phyloP scores from a whole-genome alignment of 2,329 filamentous ascomycete species.

The Ophiosphaerella korrae region DNA sequence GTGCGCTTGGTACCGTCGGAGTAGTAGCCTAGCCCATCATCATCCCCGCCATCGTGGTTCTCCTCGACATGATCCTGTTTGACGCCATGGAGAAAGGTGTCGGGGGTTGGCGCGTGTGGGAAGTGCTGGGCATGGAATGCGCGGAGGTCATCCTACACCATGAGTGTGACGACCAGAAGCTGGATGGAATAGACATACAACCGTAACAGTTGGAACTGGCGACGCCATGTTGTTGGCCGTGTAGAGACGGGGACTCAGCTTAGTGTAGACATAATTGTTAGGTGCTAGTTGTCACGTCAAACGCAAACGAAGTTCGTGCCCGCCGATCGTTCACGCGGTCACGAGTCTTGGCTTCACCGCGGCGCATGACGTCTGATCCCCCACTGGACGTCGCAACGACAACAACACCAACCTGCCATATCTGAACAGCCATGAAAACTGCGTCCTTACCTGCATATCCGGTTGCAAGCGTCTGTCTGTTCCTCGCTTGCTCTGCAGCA shows the following conservation, averaged over 20 bases:
- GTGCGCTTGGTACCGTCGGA: constrained; percentile 85
- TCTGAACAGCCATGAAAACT: constrained; percentile 35
- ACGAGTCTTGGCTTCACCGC: constrained; percentile 41
- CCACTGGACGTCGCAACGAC: constrained; percentile 17
- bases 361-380: constrained; percentile 41
- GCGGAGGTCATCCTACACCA: constrained; percentile 49
- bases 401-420: constrained; percentile 14
- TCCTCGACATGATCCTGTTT: constrained; percentile 39
- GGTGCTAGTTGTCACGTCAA: constrained; percentile 6
- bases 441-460: constrained; percentile 29
- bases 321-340: constrained; percentile 35
- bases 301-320: constrained; percentile 6
- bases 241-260: constrained; percentile 17
- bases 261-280: constrained; percentile 17
- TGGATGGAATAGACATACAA: constrained; percentile 24
- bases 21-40: constrained; percentile 81
- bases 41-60: constrained; percentile 51
- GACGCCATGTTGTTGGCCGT: constrained; percentile 20
- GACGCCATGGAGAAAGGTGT: constrained; percentile 34
- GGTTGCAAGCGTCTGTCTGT: constrained; percentile 34
- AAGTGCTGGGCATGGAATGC: constrained; percentile 53
- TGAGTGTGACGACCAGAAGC: constrained; percentile 14
- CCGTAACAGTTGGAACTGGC: constrained; percentile 38
- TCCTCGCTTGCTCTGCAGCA: constrained; percentile 39
- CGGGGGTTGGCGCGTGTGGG: constrained; percentile 44